phyloP scores from a whole-genome alignment of 371 early-diverging fungal genomes.

The Agmasoma carcini region DNA sequence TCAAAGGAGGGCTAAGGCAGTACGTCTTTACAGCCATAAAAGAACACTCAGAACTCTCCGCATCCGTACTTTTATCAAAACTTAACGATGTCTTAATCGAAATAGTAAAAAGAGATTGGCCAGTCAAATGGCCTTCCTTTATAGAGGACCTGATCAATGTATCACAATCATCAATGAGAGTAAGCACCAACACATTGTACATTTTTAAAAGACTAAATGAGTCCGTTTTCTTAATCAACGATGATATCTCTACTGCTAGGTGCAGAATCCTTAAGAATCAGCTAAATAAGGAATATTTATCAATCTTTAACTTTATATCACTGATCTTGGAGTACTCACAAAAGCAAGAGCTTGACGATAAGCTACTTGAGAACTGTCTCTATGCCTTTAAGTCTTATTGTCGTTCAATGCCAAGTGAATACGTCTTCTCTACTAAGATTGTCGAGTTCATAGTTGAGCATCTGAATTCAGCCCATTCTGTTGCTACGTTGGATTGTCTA shows the following conservation, averaged over 20 bases:
- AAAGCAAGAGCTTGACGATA: slow-evolving; percentile 35
- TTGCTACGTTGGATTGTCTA: slow-evolving; percentile 25
- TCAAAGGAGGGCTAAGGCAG: slow-evolving; percentile 62
- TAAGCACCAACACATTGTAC: slow-evolving; percentile 94
- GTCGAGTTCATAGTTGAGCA: slow-evolving; percentile 56
- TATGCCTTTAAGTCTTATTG: slow-evolving; percentile 76
- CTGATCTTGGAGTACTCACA: slow-evolving; percentile 68
- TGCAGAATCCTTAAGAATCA: slow-evolving; percentile 72
- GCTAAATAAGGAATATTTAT: slow-evolving; percentile 78
- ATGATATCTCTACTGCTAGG: slow-evolving; percentile 84
- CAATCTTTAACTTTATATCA: slow-evolving; percentile 78
- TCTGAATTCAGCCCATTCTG: slow-evolving; percentile 44
- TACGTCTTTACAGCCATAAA: slow-evolving; percentile 45
- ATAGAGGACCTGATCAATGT: slow-evolving; percentile 89
- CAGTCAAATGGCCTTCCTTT: slow-evolving; percentile 91
- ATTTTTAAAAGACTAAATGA: slow-evolving; percentile 76
- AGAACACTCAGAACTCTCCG: slow-evolving; percentile 22
- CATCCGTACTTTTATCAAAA: slow-evolving; percentile 39
- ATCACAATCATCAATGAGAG: slow-evolving; percentile 64
- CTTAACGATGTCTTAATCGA: slow-evolving; percentile 53
- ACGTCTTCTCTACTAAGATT: slow-evolving; percentile 78
- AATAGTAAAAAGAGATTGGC: slow-evolving; percentile 99
- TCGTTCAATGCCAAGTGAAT: slow-evolving; percentile 85
- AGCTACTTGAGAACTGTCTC: slow-evolving; percentile 71
- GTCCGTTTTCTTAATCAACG: slow-evolving; percentile 86